Evolutionary conservation across 495 filamentous ascomycete species (phyloP).

Genomic region (Penicillium cosmopolitanum): DNA sequence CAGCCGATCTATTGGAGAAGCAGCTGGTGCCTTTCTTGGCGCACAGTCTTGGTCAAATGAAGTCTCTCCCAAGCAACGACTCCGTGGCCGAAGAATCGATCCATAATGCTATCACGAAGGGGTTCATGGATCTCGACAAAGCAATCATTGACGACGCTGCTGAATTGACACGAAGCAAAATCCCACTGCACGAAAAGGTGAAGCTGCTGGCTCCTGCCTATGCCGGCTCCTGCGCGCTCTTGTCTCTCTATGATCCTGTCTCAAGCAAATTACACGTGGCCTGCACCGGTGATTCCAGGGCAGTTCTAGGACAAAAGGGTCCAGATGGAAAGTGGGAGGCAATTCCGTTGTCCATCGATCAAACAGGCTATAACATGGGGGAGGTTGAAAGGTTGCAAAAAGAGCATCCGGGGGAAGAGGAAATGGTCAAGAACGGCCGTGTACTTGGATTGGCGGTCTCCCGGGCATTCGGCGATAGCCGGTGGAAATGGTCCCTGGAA

Average conservation of each 20-base stretch:
- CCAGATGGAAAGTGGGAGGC: constrained; percentile 50
- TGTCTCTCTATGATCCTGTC: constrained; percentile 56
- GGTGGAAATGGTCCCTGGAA: constrained; percentile 63
- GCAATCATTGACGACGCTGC: constrained; percentile 49
- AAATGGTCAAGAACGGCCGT: constrained; percentile 56
- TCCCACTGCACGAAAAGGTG: constrained; percentile 34
- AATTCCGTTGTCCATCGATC: constrained; percentile 58
- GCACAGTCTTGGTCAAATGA: constrained; percentile 31
- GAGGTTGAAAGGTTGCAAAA: constrained; percentile 53
- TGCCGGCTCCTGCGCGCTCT: constrained; percentile 63
- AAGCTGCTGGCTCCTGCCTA: constrained; percentile 47
- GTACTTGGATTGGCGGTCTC: constrained; percentile 60
- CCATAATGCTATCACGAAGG: constrained; percentile 46
- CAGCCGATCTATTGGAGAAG: constrained; percentile 43
- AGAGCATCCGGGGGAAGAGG: constrained; percentile 63
- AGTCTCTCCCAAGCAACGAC: constrained; percentile 13
- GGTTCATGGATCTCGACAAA: constrained; percentile 55
- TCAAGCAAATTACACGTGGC: constrained; percentile 59
- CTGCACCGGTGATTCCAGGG: constrained; percentile 61
- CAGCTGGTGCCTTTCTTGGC: constrained; percentile 47
- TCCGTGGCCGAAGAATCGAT: constrained; percentile 30
- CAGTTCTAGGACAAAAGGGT: constrained; percentile 58
- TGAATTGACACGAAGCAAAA: constrained; percentile 23
- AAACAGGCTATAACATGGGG: constrained; percentile 56
- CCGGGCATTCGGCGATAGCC: constrained; percentile 65